A percentile compares a stretch with the other conserved stretches of the same genome.
Conservation (phyloP, 768 basidiomycete species). For the Boletus tylopilopsis region DNA sequence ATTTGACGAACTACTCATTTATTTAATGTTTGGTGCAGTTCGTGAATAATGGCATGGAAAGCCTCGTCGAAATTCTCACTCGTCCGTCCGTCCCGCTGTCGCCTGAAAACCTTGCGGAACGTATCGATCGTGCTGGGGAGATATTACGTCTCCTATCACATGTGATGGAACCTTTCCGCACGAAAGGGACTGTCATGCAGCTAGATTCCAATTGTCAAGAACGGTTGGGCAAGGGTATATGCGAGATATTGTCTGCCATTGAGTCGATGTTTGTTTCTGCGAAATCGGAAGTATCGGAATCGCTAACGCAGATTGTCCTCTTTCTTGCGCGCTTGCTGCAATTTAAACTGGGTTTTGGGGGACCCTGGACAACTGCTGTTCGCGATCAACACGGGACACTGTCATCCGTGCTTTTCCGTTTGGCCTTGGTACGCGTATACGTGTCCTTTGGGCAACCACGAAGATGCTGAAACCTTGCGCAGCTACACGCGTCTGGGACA, state of each 20-base stretch:
- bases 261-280: slow-evolving; percentile 33
- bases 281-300: slow-evolving; percentile 20
- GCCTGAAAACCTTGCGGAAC: slow-evolving; percentile 32
- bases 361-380: slow-evolving; percentile 49
- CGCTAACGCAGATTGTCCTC: slow-evolving; percentile 42
- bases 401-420: slow-evolving; percentile 40
- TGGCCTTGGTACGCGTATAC: slow-evolving; percentile 46
- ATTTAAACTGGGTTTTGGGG: slow-evolving; percentile 66
- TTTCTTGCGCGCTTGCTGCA: slow-evolving; percentile 67
- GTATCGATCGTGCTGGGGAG: slow-evolving; percentile 57
- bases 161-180: slow-evolving; percentile 62
- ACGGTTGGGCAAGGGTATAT: slow-evolving; percentile 49
- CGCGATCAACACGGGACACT: slow-evolving; percentile 46
- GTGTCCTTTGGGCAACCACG: not conserved
- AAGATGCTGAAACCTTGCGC: slow-evolving; percentile 3
- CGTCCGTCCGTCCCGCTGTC: slow-evolving; percentile 27
- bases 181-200: slow-evolving; percentile 48
- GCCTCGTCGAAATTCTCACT: slow-evolving; percentile 54
- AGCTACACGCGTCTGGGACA: slow-evolving; percentile 56
- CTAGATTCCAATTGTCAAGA: slow-evolving; percentile 46
- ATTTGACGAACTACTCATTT: not conserved
- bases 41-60: slow-evolving; percentile 68
- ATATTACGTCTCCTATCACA: slow-evolving; percentile 66
- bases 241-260: slow-evolving; percentile 41
- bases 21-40: slow-evolving; percentile 41